These are phyloP conservation scores for Verbascum thapsus DNA, from an alignment of 257 asterid species.

Conservation along the genomic window DNA sequence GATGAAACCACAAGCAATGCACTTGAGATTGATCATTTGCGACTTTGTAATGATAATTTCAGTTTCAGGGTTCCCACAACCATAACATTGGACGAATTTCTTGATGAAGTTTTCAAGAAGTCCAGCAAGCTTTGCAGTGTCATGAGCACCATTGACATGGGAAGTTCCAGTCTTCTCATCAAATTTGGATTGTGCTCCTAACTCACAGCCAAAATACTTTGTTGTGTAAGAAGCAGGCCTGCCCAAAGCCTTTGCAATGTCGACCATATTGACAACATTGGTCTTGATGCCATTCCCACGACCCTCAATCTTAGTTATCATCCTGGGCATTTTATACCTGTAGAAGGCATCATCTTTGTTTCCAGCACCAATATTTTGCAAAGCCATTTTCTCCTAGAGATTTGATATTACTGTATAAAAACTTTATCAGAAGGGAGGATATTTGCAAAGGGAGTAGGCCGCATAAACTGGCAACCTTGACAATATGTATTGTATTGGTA, in stretches of 20 bases:
- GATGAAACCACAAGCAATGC: slow-evolving; percentile 58
- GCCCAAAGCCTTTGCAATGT: slow-evolving; percentile 57
- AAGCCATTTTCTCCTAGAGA: slow-evolving; percentile 50
- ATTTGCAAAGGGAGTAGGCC: slow-evolving; percentile 22
- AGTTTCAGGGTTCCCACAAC: slow-evolving; percentile 61
- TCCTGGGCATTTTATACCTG: slow-evolving; percentile 64
- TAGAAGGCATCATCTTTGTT: slow-evolving; percentile 65
- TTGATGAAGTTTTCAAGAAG: slow-evolving; percentile 59
- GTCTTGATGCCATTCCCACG: slow-evolving; percentile 69
- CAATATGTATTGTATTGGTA: slow-evolving; percentile 16
- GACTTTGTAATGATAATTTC: slow-evolving; percentile 50
- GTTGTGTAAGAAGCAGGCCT: slow-evolving; percentile 63
- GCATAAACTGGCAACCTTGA: slow-evolving; percentile 35
- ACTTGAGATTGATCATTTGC: slow-evolving; percentile 51
- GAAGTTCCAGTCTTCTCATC: slow-evolving; percentile 62
- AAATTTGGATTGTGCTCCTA: slow-evolving; percentile 63
- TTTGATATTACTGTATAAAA: not conserved
- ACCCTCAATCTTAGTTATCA: slow-evolving; percentile 63
- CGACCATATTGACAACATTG: slow-evolving; percentile 63
- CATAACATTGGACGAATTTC: slow-evolving; percentile 60
- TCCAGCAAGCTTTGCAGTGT: slow-evolving; percentile 52
- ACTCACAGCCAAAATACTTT: slow-evolving; percentile 57
- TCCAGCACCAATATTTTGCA: slow-evolving; percentile 63
- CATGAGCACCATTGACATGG: slow-evolving; percentile 58
- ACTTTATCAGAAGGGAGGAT: not conserved